phyloP scores from a whole-genome alignment of 345 rosid genomes.

The Dipteronia sinensis region DNA sequence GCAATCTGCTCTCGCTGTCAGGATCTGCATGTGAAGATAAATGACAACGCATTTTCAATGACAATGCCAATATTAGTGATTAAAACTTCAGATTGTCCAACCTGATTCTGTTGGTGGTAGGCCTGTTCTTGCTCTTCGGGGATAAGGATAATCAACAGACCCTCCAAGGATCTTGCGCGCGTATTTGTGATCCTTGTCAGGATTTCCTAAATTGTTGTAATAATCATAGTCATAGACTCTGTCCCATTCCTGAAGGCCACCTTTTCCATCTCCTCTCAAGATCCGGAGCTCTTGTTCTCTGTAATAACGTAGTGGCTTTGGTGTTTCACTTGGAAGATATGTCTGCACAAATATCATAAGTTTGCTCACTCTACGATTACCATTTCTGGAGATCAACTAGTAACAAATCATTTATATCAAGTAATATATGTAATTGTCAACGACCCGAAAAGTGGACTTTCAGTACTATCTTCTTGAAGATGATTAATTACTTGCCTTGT shows the following conservation, averaged over 20 bases:
- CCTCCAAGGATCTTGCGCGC: conserved; percentile 86
- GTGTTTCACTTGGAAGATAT: conserved; percentile 76
- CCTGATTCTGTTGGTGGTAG: conserved; percentile 51
- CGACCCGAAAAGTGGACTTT: no score
- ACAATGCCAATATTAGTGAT: no score
- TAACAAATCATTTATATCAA: no score
- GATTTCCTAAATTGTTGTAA: conserved; percentile 77
- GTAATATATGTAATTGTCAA: no score
- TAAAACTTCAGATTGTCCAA: not conserved
- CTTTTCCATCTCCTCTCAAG: conserved; percentile 72
- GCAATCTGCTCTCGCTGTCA: conserved; percentile 54
- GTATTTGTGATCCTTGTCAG: conserved; percentile 40
- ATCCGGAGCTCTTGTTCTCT: conserved; percentile 62
- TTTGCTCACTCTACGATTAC: not conserved
- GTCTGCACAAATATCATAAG: conserved; percentile 37
- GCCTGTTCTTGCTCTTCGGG: conserved; percentile 86
- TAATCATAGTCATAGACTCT: conserved; percentile 84
- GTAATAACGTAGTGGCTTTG: conserved; percentile 47
- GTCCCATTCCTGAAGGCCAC: conserved; percentile 79
- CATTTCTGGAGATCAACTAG: no score
- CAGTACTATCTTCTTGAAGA: not conserved
- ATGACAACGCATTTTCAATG: not conserved
- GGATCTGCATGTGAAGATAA: conserved; percentile 52
- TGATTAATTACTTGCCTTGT: conserved; percentile 46
- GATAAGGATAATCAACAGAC: conserved; percentile 67